A percentile compares a stretch with the other conserved stretches of the same genome.
Conservation (phyloP, 345 rosid genomes). For the Populus davidiana region DNA sequence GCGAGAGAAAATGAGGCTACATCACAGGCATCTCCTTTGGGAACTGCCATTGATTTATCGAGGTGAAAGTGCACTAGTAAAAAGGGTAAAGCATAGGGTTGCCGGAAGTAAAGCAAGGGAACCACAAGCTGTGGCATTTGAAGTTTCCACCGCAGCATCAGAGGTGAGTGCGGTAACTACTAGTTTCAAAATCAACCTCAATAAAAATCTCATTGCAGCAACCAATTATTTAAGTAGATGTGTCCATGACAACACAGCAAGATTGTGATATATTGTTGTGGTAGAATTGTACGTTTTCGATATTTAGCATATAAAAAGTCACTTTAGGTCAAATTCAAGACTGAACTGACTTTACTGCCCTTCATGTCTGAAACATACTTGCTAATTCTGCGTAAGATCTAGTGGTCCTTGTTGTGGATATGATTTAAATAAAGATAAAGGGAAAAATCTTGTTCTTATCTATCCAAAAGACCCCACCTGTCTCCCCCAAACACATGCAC, state of each 20-base stretch:
- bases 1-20: constrained; percentile 6
- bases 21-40: not conserved
- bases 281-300: too few relatives aligned
- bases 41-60: not conserved
- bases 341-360: not conserved
- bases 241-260: too few relatives aligned
- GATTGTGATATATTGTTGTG: too few relatives aligned
- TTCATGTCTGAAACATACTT: not conserved
- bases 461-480: not conserved
- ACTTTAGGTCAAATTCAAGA: too few relatives aligned
- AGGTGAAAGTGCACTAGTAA: not conserved
- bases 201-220: not conserved
- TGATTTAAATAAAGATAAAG: not conserved
- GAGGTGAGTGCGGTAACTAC: not conserved
- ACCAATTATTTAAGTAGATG: too few relatives aligned
- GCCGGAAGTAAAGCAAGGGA: not conserved
- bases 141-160: constrained; percentile 9
- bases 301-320: too few relatives aligned
- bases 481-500: too few relatives aligned
- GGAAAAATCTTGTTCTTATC: not conserved
- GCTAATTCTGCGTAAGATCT: not conserved
- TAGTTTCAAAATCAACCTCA: not conserved
- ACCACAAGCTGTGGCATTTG: constrained; percentile 18
- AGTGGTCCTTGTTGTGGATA: not conserved
- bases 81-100: constrained; percentile 4